These are phyloP conservation scores for Suillus sp. DNA, from an alignment of 768 basidiomycete species.

Conservation along the genomic window DNA sequence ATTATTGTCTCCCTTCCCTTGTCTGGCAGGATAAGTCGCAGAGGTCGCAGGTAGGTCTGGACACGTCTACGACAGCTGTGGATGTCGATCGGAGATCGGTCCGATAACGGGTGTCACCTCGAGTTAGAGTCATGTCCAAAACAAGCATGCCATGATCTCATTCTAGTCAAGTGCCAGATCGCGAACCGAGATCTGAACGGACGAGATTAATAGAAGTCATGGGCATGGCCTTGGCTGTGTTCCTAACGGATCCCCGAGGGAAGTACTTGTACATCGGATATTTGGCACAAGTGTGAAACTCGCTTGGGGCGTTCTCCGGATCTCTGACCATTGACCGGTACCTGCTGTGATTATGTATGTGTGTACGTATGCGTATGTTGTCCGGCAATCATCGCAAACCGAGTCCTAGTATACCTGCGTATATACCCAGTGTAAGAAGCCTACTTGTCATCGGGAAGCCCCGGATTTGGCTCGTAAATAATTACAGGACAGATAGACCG, in stretches of 20 bases:
- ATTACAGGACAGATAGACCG: conserved; percentile 5
- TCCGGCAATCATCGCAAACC: conserved; percentile 7
- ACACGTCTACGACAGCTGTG: not conserved
- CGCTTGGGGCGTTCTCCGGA: conserved; percentile 1
- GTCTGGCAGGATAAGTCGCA: conserved; percentile 16
- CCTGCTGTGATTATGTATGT: conserved; percentile 3
- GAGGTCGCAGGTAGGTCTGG: too few relatives aligned
- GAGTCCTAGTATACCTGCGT: not conserved
- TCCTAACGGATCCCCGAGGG: conserved; percentile 11
- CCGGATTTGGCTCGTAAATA: conserved; percentile 6
- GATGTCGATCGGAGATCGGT: conserved; percentile 1
- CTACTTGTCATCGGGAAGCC: not conserved
- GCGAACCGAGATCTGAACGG: conserved; percentile 2
- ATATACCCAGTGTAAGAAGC: not conserved
- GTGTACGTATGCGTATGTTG: conserved; percentile 3
- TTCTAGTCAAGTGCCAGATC: not conserved
- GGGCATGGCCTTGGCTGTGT: conserved; percentile 5
- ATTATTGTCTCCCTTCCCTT: conserved; percentile 4
- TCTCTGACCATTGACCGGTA: conserved; percentile 6
- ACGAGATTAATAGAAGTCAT: conserved; percentile 8
- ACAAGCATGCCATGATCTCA: conserved; percentile 1
- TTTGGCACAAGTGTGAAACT: conserved; percentile 9
- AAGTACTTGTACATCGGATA: conserved; percentile 9
- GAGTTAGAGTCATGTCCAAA: conserved; percentile 1
- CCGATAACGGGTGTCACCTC: not conserved